Conservation (phyloP, 208 protist species). For the Willaertia magna region DNA sequence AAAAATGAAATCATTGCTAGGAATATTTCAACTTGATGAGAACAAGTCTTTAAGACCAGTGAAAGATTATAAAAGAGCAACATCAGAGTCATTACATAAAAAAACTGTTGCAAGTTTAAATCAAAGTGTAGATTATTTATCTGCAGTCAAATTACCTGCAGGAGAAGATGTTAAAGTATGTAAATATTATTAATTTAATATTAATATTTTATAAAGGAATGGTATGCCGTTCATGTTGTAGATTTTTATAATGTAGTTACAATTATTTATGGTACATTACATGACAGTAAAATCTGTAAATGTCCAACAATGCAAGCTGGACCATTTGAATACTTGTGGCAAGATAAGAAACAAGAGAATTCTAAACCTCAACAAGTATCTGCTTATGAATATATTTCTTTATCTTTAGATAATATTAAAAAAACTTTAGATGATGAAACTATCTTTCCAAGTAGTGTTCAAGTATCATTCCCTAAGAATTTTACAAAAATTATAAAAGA, state of each 20-base stretch:
- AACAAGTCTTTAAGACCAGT: too few species aligned
- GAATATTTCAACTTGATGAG: too few species aligned
- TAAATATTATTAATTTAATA: too few species aligned
- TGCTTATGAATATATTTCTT: conserved; percentile 90
- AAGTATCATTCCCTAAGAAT: background rate
- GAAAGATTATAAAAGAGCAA: too few species aligned
- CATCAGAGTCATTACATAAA: too few species aligned
- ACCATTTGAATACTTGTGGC: conserved; percentile 90
- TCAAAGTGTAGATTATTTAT: conserved; percentile 73
- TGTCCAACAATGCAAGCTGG: conserved; percentile 91
- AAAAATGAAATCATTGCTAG: too few species aligned
- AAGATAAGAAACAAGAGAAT: conserved; percentile 73
- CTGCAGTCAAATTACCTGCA: conserved; percentile 79
- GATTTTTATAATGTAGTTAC: conserved; percentile 99
- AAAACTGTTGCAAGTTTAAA: too few species aligned
- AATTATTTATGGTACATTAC: conserved; percentile 92
- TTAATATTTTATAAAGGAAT: conserved; percentile 90
- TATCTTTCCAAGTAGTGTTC: conserved; percentile 66
- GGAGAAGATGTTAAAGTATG: too few species aligned
- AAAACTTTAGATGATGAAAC: conserved; percentile 82
- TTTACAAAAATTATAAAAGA: conserved; percentile 51
- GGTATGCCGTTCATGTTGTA: conserved; percentile 90
- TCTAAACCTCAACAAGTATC: conserved; percentile 33
- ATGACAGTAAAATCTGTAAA: conserved; percentile 96
- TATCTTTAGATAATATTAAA: conserved; percentile 95